Conservation (phyloP, 2,329 filamentous ascomycete genomes). For the Arachnopeziza araneosa region DNA sequence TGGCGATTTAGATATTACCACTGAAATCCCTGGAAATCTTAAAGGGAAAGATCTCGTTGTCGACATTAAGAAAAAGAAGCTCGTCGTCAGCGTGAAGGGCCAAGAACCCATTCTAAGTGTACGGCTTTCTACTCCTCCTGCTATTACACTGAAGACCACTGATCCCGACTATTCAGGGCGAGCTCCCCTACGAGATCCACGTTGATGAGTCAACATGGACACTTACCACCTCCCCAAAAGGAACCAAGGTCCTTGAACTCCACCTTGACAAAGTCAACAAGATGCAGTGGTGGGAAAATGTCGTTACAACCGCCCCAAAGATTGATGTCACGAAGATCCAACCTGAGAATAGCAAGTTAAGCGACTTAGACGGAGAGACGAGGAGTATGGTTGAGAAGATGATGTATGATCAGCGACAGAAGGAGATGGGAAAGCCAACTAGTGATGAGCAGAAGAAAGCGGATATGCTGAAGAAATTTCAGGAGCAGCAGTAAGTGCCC, state of each 20-base stretch:
- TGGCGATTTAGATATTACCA: slow-evolving; percentile 73
- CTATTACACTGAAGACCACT: neutral
- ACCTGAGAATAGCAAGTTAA: slow-evolving; percentile 86
- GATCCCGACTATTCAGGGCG: slow-evolving; percentile 52
- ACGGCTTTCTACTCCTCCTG: slow-evolving; percentile 20
- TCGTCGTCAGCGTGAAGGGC: slow-evolving; percentile 82
- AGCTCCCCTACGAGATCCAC: slow-evolving; percentile 72
- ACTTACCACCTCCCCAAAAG: slow-evolving; percentile 57
- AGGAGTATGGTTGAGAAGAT: slow-evolving; percentile 99
- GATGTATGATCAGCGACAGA: slow-evolving; percentile 99
- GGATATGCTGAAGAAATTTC: slow-evolving; percentile 90
- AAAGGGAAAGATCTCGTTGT: slow-evolving; percentile 82
- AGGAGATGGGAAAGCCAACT: slow-evolving; percentile 82
- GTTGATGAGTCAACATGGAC: slow-evolving; percentile 95
- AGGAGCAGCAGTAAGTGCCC: slow-evolving; percentile 36
- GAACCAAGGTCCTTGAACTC: slow-evolving; percentile 69
- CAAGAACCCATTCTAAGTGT: slow-evolving; percentile 80
- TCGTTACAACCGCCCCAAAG: slow-evolving; percentile 77
- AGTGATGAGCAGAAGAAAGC: slow-evolving; percentile 95
- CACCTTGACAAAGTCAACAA: slow-evolving; percentile 96
- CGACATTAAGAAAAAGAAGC: slow-evolving; percentile 70
- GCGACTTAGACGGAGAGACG: slow-evolving; percentile 91
- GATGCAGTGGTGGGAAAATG: slow-evolving; percentile 97
- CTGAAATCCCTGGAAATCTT: slow-evolving; percentile 73
- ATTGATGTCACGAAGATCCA: slow-evolving; percentile 95